Base-by-base conservation (phyloP, 306 rosid genomes). In the Malus sylvestris region DNA sequence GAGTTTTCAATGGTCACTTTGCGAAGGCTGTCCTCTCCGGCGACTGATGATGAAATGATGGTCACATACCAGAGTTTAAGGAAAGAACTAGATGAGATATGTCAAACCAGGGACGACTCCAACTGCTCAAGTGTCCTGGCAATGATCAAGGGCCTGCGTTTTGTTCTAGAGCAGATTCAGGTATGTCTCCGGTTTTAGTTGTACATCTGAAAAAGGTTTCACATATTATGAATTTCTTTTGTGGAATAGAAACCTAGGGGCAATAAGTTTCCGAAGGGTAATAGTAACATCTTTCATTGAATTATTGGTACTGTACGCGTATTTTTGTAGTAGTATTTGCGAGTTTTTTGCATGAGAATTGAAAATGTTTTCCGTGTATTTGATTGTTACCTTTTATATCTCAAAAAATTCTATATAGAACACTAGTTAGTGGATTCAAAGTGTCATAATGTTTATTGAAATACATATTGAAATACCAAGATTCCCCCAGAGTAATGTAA, bases 91-190 rank as follows among this genome's bases (percentile, higher is more conserved):
- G 72, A 85, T 72, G 92, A 86, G 81, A 83, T 89, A 55, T 95
- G 97, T 75, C 86, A 78, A 30, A 78, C 88, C 40, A 72, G 77
- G 46, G 84, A 89, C 55, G 90, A 72, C 20, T 84, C 92, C 64
- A 84, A 83, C 70, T 66, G 77, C 78, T 86, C 93, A 42, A 86
- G 96, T 78, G 93, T 83, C 60, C 60, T 80, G 63, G 96, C 97
- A 59, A 83, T 92, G 92, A 80, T 95, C 67, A 88, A 83, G 87
- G 99, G 97, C 55, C 79, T 95, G 83, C 90, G 85, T 51, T 95
- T 92, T 87, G 97, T 92, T 81, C 86, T 90, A 16, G 92, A 84
- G 86, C 93, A 90, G 88, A 90, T 92, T 90, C 96, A 92, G 97
- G 97, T 95, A 32, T 79, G 83, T 81, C 72, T 27, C 35, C 22